phyloP scores from a whole-genome alignment of 441 rosid genomes.

The Gossypium trilobum region DNA sequence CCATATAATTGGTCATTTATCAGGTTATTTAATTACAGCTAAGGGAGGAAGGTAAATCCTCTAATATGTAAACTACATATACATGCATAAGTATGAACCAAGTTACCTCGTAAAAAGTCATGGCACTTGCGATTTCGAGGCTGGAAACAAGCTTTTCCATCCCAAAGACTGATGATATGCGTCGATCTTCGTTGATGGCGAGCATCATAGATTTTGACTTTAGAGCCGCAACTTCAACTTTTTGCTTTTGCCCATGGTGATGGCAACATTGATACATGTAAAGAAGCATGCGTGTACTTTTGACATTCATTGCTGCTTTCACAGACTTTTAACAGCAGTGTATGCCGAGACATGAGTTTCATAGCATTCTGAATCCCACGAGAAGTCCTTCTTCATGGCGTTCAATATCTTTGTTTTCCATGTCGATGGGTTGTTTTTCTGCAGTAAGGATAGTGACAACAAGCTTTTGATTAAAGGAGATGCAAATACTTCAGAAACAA shows the following conservation, averaged over 20 bases:
- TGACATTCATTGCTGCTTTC: conserved; percentile 16
- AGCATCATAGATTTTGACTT: neutral
- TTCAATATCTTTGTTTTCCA: conserved; percentile 42
- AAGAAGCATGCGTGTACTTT: neutral
- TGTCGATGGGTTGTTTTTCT: conserved; percentile 34
- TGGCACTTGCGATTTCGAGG: neutral
- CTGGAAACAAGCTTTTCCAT: neutral
- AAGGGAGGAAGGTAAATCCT: neutral
- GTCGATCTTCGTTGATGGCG: neutral
- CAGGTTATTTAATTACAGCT: neutral
- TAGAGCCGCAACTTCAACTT: neutral
- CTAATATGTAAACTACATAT: neutral
- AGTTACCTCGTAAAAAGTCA: neutral
- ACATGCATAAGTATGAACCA: neutral
- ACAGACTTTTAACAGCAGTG: conserved; percentile 35
- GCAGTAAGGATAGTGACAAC: neutral
- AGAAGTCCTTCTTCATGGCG: conserved; percentile 58
- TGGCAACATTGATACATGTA: neutral
- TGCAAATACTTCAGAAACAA: neutral
- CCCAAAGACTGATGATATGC: neutral
- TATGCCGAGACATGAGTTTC: conserved; percentile 60
- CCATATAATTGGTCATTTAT: neutral
- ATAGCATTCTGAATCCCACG: conserved; percentile 52
- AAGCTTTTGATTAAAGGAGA: neutral
- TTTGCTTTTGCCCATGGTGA: neutral